Conservation (phyloP, 768 basidiomycete genomes). For the Lactarius hatsudake region DNA sequence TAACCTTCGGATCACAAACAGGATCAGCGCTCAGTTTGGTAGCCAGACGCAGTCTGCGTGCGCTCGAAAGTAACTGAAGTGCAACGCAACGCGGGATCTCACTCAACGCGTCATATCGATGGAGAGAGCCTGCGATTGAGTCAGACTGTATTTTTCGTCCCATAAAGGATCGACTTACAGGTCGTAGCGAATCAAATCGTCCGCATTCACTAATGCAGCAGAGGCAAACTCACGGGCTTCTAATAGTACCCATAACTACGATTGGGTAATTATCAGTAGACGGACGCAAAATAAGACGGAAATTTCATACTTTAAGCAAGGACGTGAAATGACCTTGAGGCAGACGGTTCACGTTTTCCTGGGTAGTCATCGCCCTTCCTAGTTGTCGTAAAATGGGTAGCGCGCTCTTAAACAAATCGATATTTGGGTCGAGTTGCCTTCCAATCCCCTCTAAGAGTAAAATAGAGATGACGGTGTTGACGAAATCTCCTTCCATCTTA, state of each 20-base stretch:
- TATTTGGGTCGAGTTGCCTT: conserved; percentile 81
- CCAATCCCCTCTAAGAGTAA: conserved; percentile 95
- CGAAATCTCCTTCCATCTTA: conserved; percentile 98
- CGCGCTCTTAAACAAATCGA: conserved; percentile 95
- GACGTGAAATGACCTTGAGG: conserved; percentile 75
- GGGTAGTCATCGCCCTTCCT: conserved; percentile 85
- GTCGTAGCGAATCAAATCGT: conserved; percentile 85
- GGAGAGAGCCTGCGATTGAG: conserved; percentile 48
- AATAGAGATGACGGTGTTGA: conserved; percentile 96
- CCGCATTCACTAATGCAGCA: conserved; percentile 72
- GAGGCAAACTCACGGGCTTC: conserved; percentile 89
- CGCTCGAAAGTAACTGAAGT: background rate
- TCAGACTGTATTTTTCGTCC: conserved; percentile 5
- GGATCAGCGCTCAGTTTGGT: too few relatives aligned
- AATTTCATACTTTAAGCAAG: conserved; percentile 75
- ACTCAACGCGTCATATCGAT: conserved; percentile 38
- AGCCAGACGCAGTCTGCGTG: background rate
- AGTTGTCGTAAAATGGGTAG: conserved; percentile 90
- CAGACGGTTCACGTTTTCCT: conserved; percentile 58
- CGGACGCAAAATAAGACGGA: background rate
- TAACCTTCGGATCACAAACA: too few relatives aligned
- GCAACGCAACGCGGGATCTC: background rate
- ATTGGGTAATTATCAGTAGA: conserved; percentile 10
- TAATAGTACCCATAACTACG: conserved; percentile 86
- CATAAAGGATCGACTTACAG: conserved; percentile 51